Conservation (phyloP, 1,284 basidiomycete species). For the Cryptococcus depauperatus region DNA sequence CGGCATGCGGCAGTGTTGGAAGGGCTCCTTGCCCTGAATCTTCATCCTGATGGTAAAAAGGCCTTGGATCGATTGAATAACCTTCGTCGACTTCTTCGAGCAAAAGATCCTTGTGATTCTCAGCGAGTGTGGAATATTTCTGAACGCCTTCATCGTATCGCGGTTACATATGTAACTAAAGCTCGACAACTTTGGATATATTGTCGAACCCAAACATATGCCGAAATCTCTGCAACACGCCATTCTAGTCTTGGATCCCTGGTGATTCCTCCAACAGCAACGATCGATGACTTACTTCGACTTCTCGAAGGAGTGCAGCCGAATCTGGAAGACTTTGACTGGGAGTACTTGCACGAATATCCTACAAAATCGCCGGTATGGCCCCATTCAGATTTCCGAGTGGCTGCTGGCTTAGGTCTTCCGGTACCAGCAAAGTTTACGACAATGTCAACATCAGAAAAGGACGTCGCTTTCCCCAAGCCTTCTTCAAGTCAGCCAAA, state of each 20-base stretch:
- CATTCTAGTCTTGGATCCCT: no score
- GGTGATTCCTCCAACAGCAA: not conserved
- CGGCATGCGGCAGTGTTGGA: not conserved
- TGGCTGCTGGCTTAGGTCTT: not conserved
- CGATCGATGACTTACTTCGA: not conserved
- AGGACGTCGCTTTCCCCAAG: not conserved
- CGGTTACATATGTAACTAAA: not conserved
- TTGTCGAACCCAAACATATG: not conserved
- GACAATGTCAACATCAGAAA: not conserved
- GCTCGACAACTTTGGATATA: not conserved
- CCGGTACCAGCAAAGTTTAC: not conserved
- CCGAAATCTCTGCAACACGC: not conserved
- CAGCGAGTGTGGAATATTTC: not conserved
- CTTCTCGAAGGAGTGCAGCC: not conserved
- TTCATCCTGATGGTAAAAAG: not conserved
- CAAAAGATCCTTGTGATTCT: not conserved
- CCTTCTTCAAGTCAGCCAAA: no score
- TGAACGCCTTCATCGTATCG: not conserved
- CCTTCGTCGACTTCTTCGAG: not conserved
- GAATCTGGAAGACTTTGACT: not conserved
- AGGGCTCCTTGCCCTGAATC: not conserved
- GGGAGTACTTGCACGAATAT: not conserved
- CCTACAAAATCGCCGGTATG: not conserved
- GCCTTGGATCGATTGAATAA: not conserved
- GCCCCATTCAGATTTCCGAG: not conserved